phyloP scores from a whole-genome alignment of 345 rosid genomes.

The Zanthoxylum bungeanum region DNA sequence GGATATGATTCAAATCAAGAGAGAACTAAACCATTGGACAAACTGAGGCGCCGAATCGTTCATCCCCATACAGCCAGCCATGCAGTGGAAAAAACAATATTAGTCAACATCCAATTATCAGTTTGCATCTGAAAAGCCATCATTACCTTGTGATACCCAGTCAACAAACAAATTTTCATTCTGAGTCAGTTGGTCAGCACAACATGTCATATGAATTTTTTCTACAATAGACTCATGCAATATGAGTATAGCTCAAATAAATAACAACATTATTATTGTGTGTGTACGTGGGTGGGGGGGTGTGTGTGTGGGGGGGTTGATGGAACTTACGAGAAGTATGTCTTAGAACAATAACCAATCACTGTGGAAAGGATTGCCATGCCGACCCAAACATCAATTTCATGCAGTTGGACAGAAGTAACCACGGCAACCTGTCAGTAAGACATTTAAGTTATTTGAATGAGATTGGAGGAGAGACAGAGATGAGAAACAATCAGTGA shows the following conservation, averaged over 20 bases:
- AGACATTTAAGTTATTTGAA: conserved; percentile 12
- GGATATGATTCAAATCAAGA: neutral
- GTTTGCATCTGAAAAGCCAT: neutral
- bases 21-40: neutral
- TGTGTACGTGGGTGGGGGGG: too few relatives aligned
- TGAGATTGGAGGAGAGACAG: neutral
- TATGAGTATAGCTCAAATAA: neutral
- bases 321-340: conserved; percentile 92
- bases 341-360: conserved; percentile 92
- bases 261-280: too few relatives aligned
- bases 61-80: neutral
- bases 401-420: conserved; percentile 74
- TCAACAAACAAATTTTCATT: too few relatives aligned
- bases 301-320: too few relatives aligned
- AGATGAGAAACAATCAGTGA: neutral
- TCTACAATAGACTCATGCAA: neutral
- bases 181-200: too few relatives aligned
- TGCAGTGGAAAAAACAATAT: neutral
- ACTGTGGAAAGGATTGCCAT: conserved; percentile 83
- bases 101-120: neutral
- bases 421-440: conserved; percentile 67
- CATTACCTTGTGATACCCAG: neutral
- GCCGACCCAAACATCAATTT: conserved; percentile 84
- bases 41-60: neutral
- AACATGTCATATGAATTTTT: neutral